Base-by-base conservation (phyloP, 805 yeast genomes). In the Suhomyces prunicola region DNA sequence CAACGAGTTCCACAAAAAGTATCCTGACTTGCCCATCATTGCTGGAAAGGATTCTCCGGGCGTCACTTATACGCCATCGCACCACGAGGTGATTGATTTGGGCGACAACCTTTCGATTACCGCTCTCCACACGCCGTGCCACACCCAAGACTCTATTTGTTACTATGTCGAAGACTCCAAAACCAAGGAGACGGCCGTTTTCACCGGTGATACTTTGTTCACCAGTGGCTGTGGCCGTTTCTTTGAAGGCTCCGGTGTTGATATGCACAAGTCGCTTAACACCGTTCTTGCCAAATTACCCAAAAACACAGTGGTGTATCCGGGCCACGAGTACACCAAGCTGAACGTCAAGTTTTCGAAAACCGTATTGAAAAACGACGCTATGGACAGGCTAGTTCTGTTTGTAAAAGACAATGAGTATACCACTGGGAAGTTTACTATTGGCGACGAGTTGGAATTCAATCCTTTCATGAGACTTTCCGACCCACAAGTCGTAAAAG, bases 41-140 rank as follows among this genome's bases (percentile, higher is more conserved):
- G 97, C 90, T 0, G 99, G 99, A 12, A 80, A 78, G 50, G 91
- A 89, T 61, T 86, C 90, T 1, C 90, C 92, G 0, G 68, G 76
- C 24, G 96, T 93, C 17, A 77, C 87, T 0, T 74, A 79, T 52
- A 84, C 91, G 3, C 96, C 97, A 2, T 69, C 76, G 0, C 85
- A 90, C 65, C 72, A 78, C 12, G 88, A 84, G 56, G 71, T 74
- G 17, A 74, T 88, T 54, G 76, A 78, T 54, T 71, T 91, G 54
- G 97, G 97, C 4, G 73, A 77, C 41, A 68, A 79, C 56, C 65
- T 93, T 48, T 77, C 82, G 15, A 81, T 92, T 48, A 84, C 86
- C 1, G 96, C 97, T 0, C 75, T 93, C 40, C 93, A 93, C 70
- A 94, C 99, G 0, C 99, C 99, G 4, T 94, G 99, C 66, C 99